Evolutionary conservation across 768 basidiomycete species (phyloP), one percentile per base, ranked within the genome.

Genomic region (Fomitopsis serialis): DNA sequence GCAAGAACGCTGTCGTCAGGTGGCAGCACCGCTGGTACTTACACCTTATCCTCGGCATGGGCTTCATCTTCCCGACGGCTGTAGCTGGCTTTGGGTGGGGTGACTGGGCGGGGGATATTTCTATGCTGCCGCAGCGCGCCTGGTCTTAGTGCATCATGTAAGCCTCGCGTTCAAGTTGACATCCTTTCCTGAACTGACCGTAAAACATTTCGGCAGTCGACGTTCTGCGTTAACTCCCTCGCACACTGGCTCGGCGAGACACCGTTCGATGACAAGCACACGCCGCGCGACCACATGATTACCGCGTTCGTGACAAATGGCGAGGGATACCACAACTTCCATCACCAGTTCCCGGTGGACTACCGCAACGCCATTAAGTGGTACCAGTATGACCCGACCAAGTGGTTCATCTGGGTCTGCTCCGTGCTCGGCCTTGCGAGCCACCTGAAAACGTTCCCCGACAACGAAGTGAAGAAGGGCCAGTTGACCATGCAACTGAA

Each of bases 251-350:
- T 98, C 56, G 94, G 94, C 46, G 92, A 93, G 55, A 74, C 87
- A 8, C 90, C 92, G 22, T 96, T 93, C 64, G 93, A 96, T 70
- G 91, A 94, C 81, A 95, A 94, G 74, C 91, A 94, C 70, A 89
- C 91, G 9, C 93, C 94, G 17, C 79, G 87, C 49, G 92, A 96
- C 70, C 93, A 95, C 70, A 67, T 93, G 55, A 66, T 95, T 66
- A 95, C 93, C 27, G 94, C 94, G 2, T 74, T 97, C 27, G 86
- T 84, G 56, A 97, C 94, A 35, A 85, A 95, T 63, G 94, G 94
- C 50, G 94, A 98, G 70, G 94, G 94, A 15, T 98, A 98, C 75
- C 94, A 98, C 78, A 98, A 98, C 72, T 96, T 96, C 82, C 94
- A 98, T 74, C 94, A 98, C 65, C 83, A 85, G 66, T 96, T 96